Conservation (phyloP, 305 asterid species). For the Solanum hybrid region DNA sequence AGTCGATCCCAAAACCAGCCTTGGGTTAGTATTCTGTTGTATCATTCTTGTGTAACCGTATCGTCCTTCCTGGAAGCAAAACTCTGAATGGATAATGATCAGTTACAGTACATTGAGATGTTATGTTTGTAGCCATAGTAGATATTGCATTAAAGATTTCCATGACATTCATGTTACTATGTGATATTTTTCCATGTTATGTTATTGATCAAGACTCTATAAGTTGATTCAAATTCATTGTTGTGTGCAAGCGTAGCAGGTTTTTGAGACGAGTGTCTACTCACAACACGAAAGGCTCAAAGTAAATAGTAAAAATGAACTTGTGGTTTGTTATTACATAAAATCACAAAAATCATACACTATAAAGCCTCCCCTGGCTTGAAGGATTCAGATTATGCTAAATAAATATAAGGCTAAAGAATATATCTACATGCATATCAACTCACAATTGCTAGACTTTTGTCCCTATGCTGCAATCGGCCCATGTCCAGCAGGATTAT, state of each 20-base stretch:
- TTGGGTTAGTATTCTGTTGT: not conserved
- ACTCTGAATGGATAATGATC: not conserved
- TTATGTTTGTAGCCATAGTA: not conserved
- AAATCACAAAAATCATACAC: not conserved
- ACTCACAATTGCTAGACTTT: not conserved
- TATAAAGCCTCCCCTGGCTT: not conserved
- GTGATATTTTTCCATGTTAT: not conserved
- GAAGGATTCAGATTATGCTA: not conserved
- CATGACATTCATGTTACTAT: not conserved
- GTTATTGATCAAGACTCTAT: accelerated
- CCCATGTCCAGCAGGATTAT: not conserved
- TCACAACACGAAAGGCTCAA: not conserved
- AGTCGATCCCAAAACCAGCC: not conserved
- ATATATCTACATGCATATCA: not conserved
- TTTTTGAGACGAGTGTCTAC: not conserved
- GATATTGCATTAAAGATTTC: not conserved
- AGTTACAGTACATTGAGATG: not conserved
- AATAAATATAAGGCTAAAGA: too few species aligned
- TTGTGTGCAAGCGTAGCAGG: not conserved
- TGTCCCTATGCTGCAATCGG: not conserved
- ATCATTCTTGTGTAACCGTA: not conserved
- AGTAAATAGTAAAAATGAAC: too few species aligned
- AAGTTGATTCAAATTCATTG: not conserved
- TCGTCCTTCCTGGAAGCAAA: not conserved
- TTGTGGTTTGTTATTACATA: not conserved